Conservation (phyloP, 768 basidiomycete species). For the Suillus ampliporus region DNA sequence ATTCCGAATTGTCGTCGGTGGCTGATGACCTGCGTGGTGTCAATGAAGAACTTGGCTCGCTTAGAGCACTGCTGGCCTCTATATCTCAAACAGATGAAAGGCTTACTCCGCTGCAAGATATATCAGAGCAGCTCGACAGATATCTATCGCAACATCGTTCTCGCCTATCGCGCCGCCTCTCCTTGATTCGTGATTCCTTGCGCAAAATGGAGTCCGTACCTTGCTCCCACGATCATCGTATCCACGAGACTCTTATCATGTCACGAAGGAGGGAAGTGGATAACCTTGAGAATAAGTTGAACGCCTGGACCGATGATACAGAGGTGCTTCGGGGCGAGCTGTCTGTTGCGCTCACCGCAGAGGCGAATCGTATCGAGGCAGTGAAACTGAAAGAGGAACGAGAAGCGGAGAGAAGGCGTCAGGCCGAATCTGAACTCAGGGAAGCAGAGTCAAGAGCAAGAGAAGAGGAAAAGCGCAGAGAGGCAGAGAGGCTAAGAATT, state of each 20-base stretch:
- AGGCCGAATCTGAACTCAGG: conserved; percentile 27
- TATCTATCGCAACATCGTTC: conserved; percentile 40
- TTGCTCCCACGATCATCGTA: conserved; percentile 45
- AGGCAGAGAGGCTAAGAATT: conserved; percentile 34
- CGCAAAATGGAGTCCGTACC: conserved; percentile 58
- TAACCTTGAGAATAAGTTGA: conserved; percentile 54
- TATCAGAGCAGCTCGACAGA: conserved; percentile 44
- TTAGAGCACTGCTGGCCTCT: conserved; percentile 43
- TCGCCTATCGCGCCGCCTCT: conserved; percentile 52
- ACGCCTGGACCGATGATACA: conserved; percentile 51
- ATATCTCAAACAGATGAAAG: conserved; percentile 35
- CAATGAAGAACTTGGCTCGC: conserved; percentile 43
- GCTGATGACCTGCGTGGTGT: conserved; percentile 46
- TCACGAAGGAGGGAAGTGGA: conserved; percentile 56
- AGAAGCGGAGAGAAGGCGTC: conserved; percentile 29
- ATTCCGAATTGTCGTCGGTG: conserved; percentile 45
- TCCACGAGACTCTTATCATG: conserved; percentile 54
- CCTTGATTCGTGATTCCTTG: conserved; percentile 59
- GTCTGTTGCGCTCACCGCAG: conserved; percentile 47
- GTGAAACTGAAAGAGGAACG: conserved; percentile 36
- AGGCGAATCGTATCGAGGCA: conserved; percentile 49
- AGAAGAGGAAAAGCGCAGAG: conserved; percentile 38
- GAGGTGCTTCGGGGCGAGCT: conserved; percentile 37
- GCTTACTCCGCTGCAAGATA: conserved; percentile 40
- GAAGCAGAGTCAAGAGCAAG: conserved; percentile 45